Percentiles rank a stretch among this genome's conserved stretches.
These are phyloP conservation scores for Trapa bicornis DNA, from an alignment of 345 rosid species.

Conservation along the genomic window DNA sequence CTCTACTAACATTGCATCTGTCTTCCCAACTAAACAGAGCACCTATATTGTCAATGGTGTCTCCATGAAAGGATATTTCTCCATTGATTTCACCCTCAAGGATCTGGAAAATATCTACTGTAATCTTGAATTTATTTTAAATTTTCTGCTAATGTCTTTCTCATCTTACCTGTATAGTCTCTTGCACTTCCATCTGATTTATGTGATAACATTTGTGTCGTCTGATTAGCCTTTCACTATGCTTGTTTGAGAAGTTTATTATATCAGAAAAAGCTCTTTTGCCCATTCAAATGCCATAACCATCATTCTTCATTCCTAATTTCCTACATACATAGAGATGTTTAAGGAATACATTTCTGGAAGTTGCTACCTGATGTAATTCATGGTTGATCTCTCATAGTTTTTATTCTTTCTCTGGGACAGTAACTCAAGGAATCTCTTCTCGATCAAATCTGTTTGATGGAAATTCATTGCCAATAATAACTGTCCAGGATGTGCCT, in stretches of 20 bases:
- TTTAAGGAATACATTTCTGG: background rate
- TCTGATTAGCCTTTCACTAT: background rate
- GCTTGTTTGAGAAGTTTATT: background rate
- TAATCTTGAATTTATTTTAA: constrained; percentile 21
- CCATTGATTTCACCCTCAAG: constrained; percentile 48
- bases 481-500: constrained; percentile 33
- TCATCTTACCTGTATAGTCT: too few species aligned
- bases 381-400: constrained; percentile 4
- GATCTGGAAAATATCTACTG: constrained; percentile 27
- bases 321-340: background rate
- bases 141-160: background rate
- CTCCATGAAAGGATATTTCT: constrained; percentile 43
- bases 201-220: too few species aligned
- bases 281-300: too few species aligned
- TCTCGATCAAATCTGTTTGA: constrained; percentile 49
- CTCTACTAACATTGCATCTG: constrained; percentile 14
- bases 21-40: constrained; percentile 12
- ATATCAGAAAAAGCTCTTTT: too few species aligned
- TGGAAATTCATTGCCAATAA: constrained; percentile 15
- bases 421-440: constrained; percentile 52
- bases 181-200: too few species aligned
- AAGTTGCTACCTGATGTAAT: background rate
- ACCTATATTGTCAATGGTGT: constrained; percentile 49
- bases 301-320: too few species aligned
- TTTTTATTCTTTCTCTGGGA: constrained; percentile 1